Percentiles rank a stretch among this genome's conserved stretches.
phyloP scores from a whole-genome alignment of 192 early-diverging fungal species.

The Coemansia sp. region DNA sequence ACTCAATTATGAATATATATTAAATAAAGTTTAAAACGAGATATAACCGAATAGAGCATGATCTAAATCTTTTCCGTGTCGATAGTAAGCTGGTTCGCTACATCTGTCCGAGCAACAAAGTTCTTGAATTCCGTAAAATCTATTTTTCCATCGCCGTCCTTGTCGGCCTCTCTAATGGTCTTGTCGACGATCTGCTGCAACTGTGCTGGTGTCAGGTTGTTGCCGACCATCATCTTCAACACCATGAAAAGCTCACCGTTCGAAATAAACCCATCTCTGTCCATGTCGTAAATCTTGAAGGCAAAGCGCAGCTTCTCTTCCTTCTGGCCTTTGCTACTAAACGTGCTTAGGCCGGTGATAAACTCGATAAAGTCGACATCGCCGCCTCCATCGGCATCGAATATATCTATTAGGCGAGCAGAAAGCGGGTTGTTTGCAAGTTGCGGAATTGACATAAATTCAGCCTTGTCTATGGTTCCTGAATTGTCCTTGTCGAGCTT shows the following conservation, averaged over 20 bases:
- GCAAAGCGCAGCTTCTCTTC: conserved; percentile 93
- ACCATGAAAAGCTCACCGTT: conserved; percentile 99
- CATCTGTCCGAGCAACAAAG: conserved; percentile 94
- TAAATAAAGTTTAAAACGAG: too few species aligned
- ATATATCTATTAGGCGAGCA: conserved; percentile 91
- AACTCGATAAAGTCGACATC: conserved; percentile 99
- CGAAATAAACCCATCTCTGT: conserved; percentile 96
- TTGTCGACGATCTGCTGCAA: conserved; percentile 99
- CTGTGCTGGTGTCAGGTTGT: conserved; percentile 92
- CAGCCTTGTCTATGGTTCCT: conserved; percentile 96
- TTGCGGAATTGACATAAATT: conserved; percentile 95
- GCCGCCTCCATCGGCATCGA: conserved; percentile 97
- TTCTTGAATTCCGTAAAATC: conserved; percentile 94
- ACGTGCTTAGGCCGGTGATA: conserved; percentile 90
- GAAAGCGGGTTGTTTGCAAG: conserved; percentile 98
- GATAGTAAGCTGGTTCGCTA: conserved; percentile 94
- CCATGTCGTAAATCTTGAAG: conserved; percentile 99
- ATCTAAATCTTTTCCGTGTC: conserved; percentile 57
- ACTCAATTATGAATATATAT: too few species aligned
- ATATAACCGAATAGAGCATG: too few species aligned
- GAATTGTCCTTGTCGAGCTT: conserved; percentile 96
- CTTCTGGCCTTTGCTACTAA: conserved; percentile 92
- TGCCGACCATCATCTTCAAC: conserved; percentile 99
- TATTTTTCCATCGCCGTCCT: conserved; percentile 92
- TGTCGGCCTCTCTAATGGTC: conserved; percentile 98